Evolutionary conservation across 768 basidiomycete genomes (phyloP).

Genomic region (Termitomyces sp.): DNA sequence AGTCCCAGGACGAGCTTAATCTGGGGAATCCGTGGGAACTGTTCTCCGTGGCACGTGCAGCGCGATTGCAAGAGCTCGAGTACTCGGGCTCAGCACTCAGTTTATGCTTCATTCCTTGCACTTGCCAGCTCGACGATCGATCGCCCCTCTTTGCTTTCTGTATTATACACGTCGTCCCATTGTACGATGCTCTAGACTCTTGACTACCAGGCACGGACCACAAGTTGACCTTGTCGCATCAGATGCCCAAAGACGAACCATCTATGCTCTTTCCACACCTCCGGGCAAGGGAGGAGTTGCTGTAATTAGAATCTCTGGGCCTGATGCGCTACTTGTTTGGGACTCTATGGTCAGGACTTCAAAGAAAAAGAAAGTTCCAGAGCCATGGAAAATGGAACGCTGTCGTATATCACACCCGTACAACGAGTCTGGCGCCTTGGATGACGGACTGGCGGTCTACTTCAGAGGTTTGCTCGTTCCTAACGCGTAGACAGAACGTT

Average conservation of each 20-base stretch:
- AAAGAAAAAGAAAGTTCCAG: conserved; percentile 26
- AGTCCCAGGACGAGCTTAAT: neutral
- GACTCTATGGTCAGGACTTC: conserved; percentile 38
- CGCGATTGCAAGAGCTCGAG: neutral
- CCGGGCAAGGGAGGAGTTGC: conserved; percentile 82
- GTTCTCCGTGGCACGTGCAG: conserved; percentile 1
- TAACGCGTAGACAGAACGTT: neutral
- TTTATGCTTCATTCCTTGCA: conserved; percentile 5
- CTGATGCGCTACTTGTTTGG: conserved; percentile 62
- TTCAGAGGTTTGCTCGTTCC: conserved; percentile 54
- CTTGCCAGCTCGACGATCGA: neutral
- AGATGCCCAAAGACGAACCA: conserved; percentile 61
- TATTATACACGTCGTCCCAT: neutral
- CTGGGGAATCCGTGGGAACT: conserved; percentile 5
- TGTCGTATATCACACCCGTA: conserved; percentile 63
- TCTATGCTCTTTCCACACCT: conserved; percentile 86
- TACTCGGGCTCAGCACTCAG: neutral
- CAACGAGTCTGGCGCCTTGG: conserved; percentile 49
- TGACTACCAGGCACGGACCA: neutral
- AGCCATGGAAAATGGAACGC: conserved; percentile 64
- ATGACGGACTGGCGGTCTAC: conserved; percentile 78
- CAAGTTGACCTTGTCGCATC: conserved; percentile 21
- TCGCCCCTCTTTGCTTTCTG: neutral
- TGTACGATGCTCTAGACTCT: neutral
- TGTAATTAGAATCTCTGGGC: conserved; percentile 79